Percentiles rank a stretch among this genome's conserved stretches.
Evolutionary conservation across 2,329 filamentous ascomycete species (phyloP).

Genomic region (Phoma sp.): DNA sequence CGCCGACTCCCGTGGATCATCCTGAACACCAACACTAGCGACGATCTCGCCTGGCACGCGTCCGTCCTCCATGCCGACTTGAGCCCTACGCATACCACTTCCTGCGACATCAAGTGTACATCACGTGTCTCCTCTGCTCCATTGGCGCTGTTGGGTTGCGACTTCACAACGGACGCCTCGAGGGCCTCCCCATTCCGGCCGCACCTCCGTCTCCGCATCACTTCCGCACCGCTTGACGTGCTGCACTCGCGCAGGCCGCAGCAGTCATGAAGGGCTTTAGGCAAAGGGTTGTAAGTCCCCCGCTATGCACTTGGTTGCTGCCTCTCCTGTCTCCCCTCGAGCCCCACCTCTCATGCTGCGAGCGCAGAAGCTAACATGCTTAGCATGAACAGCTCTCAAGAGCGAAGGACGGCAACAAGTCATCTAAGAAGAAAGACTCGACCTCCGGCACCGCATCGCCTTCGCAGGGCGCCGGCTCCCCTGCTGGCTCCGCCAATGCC

Average conservation of each 20-base stretch:
- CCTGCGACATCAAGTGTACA: conserved; percentile 22
- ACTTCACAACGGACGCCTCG: conserved; percentile 30
- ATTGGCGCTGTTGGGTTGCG: conserved; percentile 40
- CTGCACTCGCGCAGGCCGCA: conserved; percentile 52
- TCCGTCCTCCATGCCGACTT: conserved; percentile 42
- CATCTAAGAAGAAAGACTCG: conserved; percentile 70
- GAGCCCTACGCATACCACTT: conserved; percentile 26
- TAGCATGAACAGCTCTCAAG: conserved; percentile 86
- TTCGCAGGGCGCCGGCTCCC: conserved; percentile 66
- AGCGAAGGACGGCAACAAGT: conserved; percentile 81
- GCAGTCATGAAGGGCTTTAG: conserved; percentile 93
- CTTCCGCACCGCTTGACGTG: conserved; percentile 40
- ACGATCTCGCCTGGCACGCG: conserved; percentile 35
- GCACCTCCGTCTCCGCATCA: conserved; percentile 34
- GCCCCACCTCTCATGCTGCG: conserved; percentile 30
- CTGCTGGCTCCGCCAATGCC: conserved; percentile 66
- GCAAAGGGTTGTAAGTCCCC: conserved; percentile 87
- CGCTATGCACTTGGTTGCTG: conserved; percentile 21
- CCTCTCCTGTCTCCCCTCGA: conserved; percentile 29
- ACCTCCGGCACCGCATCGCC: conserved; percentile 79
- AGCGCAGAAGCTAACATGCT: conserved; percentile 57
- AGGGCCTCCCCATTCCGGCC: conserved; percentile 32
- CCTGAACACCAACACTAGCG: conserved; percentile 38
- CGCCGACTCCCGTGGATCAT: conserved; percentile 33
- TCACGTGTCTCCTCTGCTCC: conserved; percentile 30